These are phyloP conservation scores for Kurtzmaniella fragi DNA, from an alignment of 805 yeast species.

Conservation along the genomic window DNA sequence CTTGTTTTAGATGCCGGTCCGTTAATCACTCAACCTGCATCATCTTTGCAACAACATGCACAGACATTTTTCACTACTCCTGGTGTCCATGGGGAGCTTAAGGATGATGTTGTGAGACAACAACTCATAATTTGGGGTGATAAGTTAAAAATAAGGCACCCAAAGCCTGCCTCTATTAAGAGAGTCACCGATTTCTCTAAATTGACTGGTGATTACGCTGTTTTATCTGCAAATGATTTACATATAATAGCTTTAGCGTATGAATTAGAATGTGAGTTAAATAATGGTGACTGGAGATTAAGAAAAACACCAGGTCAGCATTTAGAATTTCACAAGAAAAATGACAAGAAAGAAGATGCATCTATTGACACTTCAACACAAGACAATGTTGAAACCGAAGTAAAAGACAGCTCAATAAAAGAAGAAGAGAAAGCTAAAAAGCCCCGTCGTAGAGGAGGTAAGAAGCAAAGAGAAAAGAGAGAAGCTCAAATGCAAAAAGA, in stretches of 20 bases:
- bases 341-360: constrained; percentile 9
- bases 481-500: constrained; percentile 32
- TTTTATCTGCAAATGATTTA: constrained; percentile 84
- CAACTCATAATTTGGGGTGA: constrained; percentile 82
- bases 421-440: constrained; percentile 23
- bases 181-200: constrained; percentile 73
- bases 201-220: constrained; percentile 87
- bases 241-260: constrained; percentile 89
- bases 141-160: constrained; percentile 66
- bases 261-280: constrained; percentile 72
- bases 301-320: constrained; percentile 70
- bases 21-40: constrained; percentile 76
- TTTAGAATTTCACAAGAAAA: constrained; percentile 19
- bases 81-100: constrained; percentile 81
- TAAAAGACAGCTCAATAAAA: constrained; percentile 1
- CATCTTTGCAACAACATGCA: constrained; percentile 68
- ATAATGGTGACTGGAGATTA: constrained; percentile 65
- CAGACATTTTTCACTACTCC: constrained; percentile 81
- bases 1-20: constrained; percentile 95
- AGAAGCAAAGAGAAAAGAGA: constrained; percentile 57
- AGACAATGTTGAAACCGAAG: constrained; percentile 6
- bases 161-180: constrained; percentile 57
- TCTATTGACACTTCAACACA: constrained; percentile 5
- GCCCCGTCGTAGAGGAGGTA: constrained; percentile 59
- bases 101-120: constrained; percentile 77